phyloP scores from a whole-genome alignment of 331 rosid species.

The Spiraea crenata region DNA sequence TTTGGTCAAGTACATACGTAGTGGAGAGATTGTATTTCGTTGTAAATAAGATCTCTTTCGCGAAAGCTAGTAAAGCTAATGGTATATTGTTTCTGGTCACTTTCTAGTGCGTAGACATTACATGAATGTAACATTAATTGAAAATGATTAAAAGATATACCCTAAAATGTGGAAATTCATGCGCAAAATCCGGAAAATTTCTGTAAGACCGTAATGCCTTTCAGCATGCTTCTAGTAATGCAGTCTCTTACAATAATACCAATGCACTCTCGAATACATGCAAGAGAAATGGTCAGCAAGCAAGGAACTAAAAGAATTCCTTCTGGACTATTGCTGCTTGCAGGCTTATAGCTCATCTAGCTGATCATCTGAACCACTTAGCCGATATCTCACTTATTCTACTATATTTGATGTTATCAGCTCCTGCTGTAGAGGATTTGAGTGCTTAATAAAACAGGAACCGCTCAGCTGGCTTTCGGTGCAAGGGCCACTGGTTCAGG shows the following conservation, averaged over 20 bases:
- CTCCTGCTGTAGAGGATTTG: background rate
- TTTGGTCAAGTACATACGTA: constrained; percentile 14
- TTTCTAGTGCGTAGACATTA: no score
- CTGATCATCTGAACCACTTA: background rate
- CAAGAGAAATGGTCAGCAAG: background rate
- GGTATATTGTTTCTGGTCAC: background rate
- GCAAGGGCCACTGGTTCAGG: constrained; percentile 27
- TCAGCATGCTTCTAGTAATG: background rate
- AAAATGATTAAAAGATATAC: no score
- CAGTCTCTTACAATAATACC: no score
- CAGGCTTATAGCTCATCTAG: background rate
- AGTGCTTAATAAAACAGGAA: background rate
- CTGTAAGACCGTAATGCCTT: no score
- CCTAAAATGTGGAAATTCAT: no score
- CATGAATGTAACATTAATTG: background rate
- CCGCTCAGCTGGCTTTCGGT: constrained; percentile 24
- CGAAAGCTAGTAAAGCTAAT: background rate
- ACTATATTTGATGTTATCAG: background rate
- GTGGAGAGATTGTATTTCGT: constrained; percentile 16
- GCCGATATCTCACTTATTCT: constrained; percentile 17
- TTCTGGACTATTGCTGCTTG: background rate
- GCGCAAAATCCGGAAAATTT: no score
- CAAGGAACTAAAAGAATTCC: background rate
- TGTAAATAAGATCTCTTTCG: constrained; percentile 30
- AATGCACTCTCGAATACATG: background rate